phyloP scores from a whole-genome alignment of 2,329 filamentous ascomycete species.

The Cladophialophora exuberans region DNA sequence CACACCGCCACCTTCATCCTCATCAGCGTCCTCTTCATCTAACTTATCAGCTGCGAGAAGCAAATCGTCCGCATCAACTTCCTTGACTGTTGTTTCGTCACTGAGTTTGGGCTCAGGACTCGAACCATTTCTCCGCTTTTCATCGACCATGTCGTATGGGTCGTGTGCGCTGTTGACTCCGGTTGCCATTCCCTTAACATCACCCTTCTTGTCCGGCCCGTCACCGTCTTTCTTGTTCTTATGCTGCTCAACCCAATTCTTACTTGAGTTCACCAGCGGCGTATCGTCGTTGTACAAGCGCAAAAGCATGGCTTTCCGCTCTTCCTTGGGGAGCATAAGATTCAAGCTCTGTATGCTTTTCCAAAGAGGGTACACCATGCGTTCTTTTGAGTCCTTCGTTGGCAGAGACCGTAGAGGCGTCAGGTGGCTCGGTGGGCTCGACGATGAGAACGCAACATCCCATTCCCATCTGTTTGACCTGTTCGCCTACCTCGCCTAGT shows the following conservation, averaged over 20 bases:
- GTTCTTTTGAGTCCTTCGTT: conserved; percentile 64
- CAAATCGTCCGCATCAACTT: conserved; percentile 5
- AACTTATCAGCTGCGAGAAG: background rate
- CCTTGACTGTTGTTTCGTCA: background rate
- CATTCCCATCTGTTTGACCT: conserved; percentile 77
- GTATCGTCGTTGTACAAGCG: conserved; percentile 88
- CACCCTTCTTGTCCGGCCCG: too few relatives aligned
- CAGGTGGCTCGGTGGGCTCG: conserved; percentile 67
- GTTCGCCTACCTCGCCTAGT: conserved; percentile 85
- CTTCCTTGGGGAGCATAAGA: conserved; percentile 97
- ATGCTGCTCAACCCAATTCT: conserved; percentile 16
- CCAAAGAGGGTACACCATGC: conserved; percentile 91
- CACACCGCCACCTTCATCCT: background rate
- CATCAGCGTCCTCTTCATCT: background rate
- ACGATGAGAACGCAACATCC: conserved; percentile 92
- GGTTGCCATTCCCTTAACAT: background rate
- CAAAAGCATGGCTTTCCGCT: conserved; percentile 87
- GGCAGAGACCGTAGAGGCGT: background rate
- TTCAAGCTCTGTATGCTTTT: conserved; percentile 90
- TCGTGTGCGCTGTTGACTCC: background rate
- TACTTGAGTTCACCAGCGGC: conserved; percentile 70
- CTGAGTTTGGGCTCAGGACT: background rate
- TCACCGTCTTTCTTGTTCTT: background rate
- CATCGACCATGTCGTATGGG: background rate
- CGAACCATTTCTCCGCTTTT: conserved; percentile 1